Evolutionary conservation across 1,284 basidiomycete species (phyloP), one percentile per base, ranked within the genome.

Genomic region (Porphyrellus sp.): DNA sequence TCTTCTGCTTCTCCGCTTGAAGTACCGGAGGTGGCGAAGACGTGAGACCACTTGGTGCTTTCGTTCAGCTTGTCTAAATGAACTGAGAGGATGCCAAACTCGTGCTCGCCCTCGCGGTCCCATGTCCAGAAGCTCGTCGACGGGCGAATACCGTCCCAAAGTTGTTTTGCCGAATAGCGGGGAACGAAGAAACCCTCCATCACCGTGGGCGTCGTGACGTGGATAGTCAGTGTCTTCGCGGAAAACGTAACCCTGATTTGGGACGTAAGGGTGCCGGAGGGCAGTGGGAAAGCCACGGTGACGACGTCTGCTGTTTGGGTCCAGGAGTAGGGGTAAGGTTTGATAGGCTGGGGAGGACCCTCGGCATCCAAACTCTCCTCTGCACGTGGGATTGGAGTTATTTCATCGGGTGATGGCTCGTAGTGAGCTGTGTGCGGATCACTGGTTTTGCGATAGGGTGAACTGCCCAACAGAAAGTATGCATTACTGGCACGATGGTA

Each of bases 111-210:
- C 57, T 86, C 82, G 20, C 81, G 79, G 62, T 94, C 91, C 81
- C 85, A 94, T 0, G 91, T 94, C 91, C 91, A 97, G 60, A 91
- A 83, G 63, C 89, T 89, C 12, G 84, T 78, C 3, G 81, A 77
- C 0, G 83, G 72, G 47, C 81, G 81, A 57, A 96, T 85, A 7
- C 72, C 72, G 55, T 83, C 89, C 93, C 92, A 97, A 5, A 93
- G 78, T 23, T 72, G 70, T 61, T 85, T 82, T 21, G 77, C 72
- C 0, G 81, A 76, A 64, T 89, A 91, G 34, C 69, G 74, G 2
- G 86, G 84, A 20, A 86, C 72, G 27, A 74, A 70, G 28, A 75
- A 53, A 11, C 67, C 55, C 13, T 68, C 58, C n/a, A 72, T 59
- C 2, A 7, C 6, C 12, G 69, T 56, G 9, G 67, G 57, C 39